Evolutionary conservation across 2,329 filamentous ascomycete genomes (phyloP).

Genomic region (Colletotrichum sp.): DNA sequence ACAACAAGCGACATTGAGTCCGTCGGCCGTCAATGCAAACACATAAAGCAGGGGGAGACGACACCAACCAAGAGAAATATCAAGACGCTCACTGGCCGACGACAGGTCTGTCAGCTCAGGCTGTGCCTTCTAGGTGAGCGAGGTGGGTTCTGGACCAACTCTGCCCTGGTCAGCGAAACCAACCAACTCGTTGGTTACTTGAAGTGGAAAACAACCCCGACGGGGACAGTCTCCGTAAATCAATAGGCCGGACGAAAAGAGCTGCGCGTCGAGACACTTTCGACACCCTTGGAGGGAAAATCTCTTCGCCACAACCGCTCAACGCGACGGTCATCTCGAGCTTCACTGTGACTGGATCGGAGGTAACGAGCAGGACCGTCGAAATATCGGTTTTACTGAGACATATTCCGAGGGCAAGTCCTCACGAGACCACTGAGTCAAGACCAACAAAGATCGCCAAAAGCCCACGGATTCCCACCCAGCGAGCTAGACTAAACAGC

Average conservation of each 20-base stretch:
- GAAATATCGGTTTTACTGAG: constrained; percentile 1
- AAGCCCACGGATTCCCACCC: neutral
- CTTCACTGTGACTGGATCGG: neutral
- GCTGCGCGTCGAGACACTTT: neutral
- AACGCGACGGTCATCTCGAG: neutral
- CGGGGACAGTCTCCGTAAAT: neutral
- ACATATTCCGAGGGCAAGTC: constrained; percentile 3
- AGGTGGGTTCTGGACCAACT: neutral
- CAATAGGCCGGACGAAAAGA: neutral
- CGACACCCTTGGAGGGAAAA: neutral
- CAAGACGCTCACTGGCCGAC: neutral
- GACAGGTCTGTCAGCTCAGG: neutral
- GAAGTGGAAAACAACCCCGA: neutral
- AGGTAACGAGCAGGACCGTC: neutral
- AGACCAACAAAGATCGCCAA: neutral
- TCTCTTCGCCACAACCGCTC: neutral
- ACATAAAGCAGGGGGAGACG: neutral
- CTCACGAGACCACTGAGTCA: constrained; percentile 5
- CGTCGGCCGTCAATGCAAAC: neutral
- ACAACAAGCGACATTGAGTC: constrained; percentile 6
- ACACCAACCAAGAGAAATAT: neutral
- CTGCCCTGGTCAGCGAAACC: neutral
- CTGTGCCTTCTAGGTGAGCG: neutral
- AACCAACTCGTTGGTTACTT: neutral
- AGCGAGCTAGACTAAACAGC: neutral